phyloP scores from a whole-genome alignment of 805 yeast species.

The Candida pseudofarinosa region DNA sequence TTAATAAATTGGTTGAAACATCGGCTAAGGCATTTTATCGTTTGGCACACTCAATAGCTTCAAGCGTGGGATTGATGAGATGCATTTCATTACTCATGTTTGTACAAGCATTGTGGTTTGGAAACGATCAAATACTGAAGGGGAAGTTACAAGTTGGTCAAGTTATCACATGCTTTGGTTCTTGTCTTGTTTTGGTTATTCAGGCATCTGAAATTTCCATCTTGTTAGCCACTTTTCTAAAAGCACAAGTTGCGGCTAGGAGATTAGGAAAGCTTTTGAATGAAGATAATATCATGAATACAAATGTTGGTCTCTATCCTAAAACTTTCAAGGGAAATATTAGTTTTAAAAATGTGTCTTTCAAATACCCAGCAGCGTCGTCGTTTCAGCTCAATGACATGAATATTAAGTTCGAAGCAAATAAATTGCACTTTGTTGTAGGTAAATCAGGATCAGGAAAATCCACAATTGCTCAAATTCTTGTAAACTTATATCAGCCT shows the following conservation, averaged over 20 bases:
- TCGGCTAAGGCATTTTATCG: constrained; percentile 39
- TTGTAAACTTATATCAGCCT: constrained; percentile 55
- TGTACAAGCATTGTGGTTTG: constrained; percentile 92
- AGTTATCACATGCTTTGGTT: constrained; percentile 77
- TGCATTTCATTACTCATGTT: constrained; percentile 66
- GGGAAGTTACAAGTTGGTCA: constrained; percentile 53
- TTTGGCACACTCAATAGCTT: constrained; percentile 44
- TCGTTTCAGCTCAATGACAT: constrained; percentile 46
- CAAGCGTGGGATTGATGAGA: constrained; percentile 56
- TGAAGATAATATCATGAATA: background rate
- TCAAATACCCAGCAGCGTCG: constrained; percentile 60
- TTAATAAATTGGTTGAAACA: constrained; percentile 31
- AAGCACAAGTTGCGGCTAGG: constrained; percentile 65
- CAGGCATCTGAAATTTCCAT: constrained; percentile 52
- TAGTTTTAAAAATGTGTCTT: constrained; percentile 51
- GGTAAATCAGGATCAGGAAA: constrained; percentile 95
- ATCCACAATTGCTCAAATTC: constrained; percentile 67
- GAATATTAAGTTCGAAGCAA: constrained; percentile 32
- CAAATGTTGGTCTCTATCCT: constrained; percentile 11
- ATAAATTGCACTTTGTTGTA: constrained; percentile 56
- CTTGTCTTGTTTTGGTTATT: constrained; percentile 72
- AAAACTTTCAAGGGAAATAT: constrained; percentile 43
- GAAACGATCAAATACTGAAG: constrained; percentile 57
- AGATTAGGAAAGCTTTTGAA: constrained; percentile 44
- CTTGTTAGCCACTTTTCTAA: constrained; percentile 59